Conservation (phyloP, 768 basidiomycete genomes). For the Sporobolomyces roseus region DNA sequence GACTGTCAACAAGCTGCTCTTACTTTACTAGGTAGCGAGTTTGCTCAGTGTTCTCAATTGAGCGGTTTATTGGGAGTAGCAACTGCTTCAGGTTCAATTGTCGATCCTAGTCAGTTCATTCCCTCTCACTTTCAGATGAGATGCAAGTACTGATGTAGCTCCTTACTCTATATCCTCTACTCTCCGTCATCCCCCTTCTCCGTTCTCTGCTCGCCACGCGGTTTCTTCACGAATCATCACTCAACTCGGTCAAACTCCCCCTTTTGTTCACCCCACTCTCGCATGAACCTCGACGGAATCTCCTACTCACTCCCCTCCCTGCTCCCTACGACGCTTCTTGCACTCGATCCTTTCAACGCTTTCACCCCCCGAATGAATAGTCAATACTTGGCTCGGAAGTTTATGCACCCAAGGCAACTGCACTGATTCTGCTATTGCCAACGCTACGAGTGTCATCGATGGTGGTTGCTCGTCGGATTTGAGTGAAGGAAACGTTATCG, state of each 20-base stretch:
- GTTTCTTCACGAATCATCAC: no score
- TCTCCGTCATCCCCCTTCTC: neutral
- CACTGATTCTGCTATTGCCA: neutral
- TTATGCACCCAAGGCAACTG: constrained; percentile 3
- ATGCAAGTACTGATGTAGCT: neutral
- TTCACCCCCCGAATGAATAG: neutral
- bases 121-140: neutral
- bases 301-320: neutral
- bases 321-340: neutral
- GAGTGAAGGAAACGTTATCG: neutral
- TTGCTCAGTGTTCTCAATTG: constrained; percentile 19
- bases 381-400: constrained; percentile 10
- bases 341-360: no score
- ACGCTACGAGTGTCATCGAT: constrained; percentile 19
- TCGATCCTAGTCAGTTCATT: constrained; percentile 1
- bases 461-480: constrained; percentile 13
- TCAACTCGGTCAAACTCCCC: no score
- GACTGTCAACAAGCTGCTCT: constrained; percentile 4
- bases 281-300: no score
- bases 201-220: no score
- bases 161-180: no score
- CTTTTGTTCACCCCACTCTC: no score
- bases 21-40: constrained; percentile 2
- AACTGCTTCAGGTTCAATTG: neutral
- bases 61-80: constrained; percentile 3